Evolutionary conservation across 106 monocot species (phyloP).

Genomic region (Phalaenopsis aphrodite): DNA sequence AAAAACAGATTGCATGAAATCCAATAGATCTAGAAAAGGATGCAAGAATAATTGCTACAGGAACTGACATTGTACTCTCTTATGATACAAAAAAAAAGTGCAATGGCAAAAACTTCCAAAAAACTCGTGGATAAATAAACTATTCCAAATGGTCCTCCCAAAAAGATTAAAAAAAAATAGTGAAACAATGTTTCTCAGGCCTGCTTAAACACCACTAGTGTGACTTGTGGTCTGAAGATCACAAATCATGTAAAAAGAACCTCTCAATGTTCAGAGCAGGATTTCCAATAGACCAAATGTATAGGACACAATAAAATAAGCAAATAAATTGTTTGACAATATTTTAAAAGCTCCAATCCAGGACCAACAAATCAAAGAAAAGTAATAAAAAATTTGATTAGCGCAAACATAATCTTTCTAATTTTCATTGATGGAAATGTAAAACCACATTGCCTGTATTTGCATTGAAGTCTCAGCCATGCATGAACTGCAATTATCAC

Average conservation of each 20-base stretch:
- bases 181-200: neutral
- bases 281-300: neutral
- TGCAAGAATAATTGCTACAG: neutral
- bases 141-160: neutral
- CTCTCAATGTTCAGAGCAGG: neutral
- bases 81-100: neutral
- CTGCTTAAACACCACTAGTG: neutral
- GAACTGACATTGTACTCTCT: neutral
- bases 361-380: neutral
- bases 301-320: neutral
- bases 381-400: neutral
- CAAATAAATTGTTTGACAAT: neutral
- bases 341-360: neutral
- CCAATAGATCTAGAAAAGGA: neutral
- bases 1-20: neutral
- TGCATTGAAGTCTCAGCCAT: neutral
- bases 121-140: neutral
- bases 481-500: neutral
- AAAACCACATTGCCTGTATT: neutral
- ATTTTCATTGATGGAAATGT: neutral
- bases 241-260: neutral
- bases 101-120: neutral
- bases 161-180: neutral
- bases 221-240: neutral
- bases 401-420: neutral